phyloP scores from a whole-genome alignment of 352 stramenopile genomes.

The Lagenidium sp. region DNA sequence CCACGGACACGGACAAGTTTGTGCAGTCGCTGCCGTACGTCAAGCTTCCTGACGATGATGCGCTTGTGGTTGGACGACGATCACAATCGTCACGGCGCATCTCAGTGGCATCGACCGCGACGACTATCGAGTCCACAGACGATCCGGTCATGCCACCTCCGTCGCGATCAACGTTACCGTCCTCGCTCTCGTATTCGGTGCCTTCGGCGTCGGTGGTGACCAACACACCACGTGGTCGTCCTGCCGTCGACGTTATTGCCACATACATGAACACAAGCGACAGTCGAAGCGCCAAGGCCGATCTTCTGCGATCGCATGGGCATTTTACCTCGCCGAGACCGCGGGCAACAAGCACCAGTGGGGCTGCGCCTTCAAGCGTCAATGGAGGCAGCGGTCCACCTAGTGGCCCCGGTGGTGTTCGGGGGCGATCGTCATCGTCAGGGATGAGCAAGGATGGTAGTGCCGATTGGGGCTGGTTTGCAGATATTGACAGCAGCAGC shows the following conservation, averaged over 20 bases:
- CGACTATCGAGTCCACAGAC: constrained; percentile 26
- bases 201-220: constrained; percentile 40
- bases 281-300: constrained; percentile 62
- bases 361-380: too few species aligned
- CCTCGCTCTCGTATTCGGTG: constrained; percentile 67
- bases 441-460: constrained; percentile 73
- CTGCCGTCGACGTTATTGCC: constrained; percentile 77
- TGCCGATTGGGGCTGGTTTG: constrained; percentile 84
- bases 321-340: constrained; percentile 66
- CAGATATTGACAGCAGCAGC: constrained; percentile 81
- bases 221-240: constrained; percentile 57
- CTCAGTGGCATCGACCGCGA: constrained; percentile 32
- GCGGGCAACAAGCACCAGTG: too few species aligned
- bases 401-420: too few species aligned
- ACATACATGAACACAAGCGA: constrained; percentile 88
- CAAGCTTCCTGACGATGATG: constrained; percentile 34
- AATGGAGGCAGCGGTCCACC: too few species aligned
- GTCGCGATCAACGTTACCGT: constrained; percentile 50
- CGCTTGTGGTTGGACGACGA: constrained; percentile 24
- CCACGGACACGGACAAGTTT: constrained; percentile 7
- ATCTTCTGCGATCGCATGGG: constrained; percentile 64
- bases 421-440: too few species aligned
- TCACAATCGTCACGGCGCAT: constrained; percentile 25
- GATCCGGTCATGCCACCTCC: constrained; percentile 28
- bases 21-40: constrained; percentile 67